phyloP scores from a whole-genome alignment of 441 rosid species.

The Erodium texanum region DNA sequence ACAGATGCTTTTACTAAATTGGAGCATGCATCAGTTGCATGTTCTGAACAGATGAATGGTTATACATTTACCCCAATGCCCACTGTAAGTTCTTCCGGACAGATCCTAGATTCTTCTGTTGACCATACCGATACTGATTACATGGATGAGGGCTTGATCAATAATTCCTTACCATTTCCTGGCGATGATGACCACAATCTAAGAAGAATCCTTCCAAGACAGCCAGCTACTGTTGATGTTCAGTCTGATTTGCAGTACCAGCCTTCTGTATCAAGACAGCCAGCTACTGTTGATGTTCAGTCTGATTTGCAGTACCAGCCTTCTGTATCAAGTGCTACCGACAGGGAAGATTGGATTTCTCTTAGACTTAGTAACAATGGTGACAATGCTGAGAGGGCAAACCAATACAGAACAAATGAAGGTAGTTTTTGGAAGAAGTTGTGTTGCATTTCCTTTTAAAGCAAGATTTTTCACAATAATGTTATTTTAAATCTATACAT shows the following conservation, averaged over 20 bases:
- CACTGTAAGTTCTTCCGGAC: neutral
- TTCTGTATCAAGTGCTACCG: conserved; percentile 9
- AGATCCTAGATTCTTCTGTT: conserved; percentile 16
- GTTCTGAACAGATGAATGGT: conserved; percentile 21
- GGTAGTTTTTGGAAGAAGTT: conserved; percentile 16
- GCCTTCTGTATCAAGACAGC: conserved; percentile 6
- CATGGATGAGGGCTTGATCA: conserved; percentile 18
- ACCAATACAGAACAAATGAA: conserved; percentile 12
- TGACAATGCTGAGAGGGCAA: conserved; percentile 7
- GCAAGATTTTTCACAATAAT: no score
- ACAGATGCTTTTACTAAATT: conserved; percentile 20
- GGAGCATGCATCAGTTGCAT: conserved; percentile 13
- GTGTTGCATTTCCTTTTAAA: no score
- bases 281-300: conserved; percentile 7
- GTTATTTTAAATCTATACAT: no score
- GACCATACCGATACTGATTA: neutral
- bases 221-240: conserved; percentile 6
- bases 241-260: conserved; percentile 10
- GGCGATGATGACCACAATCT: conserved; percentile 15
- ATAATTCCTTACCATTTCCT: conserved; percentile 15
- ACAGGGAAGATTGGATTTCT: conserved; percentile 22
- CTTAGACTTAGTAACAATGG: conserved; percentile 19
- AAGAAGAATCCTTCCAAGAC: conserved; percentile 17
- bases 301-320: conserved; percentile 6
- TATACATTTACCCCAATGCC: conserved; percentile 14